Evolutionary conservation across 2,329 filamentous ascomycete species (phyloP).

Genomic region (Apiospora phragmitis): DNA sequence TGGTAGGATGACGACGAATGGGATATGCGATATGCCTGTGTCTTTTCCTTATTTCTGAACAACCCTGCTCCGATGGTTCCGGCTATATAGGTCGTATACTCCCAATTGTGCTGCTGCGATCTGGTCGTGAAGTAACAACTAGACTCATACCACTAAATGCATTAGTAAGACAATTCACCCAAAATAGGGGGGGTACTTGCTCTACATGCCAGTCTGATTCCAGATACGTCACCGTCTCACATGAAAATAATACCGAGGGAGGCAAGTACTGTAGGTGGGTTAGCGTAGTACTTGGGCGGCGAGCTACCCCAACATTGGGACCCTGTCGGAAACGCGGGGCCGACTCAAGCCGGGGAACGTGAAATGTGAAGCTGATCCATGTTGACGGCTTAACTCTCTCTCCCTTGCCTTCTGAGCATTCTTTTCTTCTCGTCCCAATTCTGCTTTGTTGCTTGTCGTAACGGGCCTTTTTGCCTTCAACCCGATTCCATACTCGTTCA

Average conservation of each 20-base stretch:
- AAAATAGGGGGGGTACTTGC: neutral
- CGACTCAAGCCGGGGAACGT: conserved; percentile 5
- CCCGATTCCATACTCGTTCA: neutral
- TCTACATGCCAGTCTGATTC: neutral
- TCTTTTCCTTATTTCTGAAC: conserved; percentile 5
- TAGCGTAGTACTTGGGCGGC: neutral
- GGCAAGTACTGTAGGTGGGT: neutral
- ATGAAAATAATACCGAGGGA: conserved; percentile 2
- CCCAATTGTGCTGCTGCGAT: neutral
- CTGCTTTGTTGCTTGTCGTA: neutral
- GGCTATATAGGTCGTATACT: conserved; percentile 2
- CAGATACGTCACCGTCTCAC: neutral
- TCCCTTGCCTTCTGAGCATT: neutral
- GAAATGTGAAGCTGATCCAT: conserved; percentile 3
- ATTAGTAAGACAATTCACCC: neutral
- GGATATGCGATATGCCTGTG: conserved; percentile 7
- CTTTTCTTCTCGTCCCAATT: neutral
- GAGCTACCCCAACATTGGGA: neutral
- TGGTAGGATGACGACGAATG: neutral
- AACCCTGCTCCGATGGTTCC: neutral
- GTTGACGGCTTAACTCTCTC: neutral
- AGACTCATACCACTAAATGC: neutral
- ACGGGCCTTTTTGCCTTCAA: neutral
- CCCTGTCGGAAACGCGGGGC: neutral
- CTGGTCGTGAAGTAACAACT: neutral